These are phyloP conservation scores for Fusarium sp. DNA, from an alignment of 2,329 filamentous ascomycete species.

Conservation along the genomic window DNA sequence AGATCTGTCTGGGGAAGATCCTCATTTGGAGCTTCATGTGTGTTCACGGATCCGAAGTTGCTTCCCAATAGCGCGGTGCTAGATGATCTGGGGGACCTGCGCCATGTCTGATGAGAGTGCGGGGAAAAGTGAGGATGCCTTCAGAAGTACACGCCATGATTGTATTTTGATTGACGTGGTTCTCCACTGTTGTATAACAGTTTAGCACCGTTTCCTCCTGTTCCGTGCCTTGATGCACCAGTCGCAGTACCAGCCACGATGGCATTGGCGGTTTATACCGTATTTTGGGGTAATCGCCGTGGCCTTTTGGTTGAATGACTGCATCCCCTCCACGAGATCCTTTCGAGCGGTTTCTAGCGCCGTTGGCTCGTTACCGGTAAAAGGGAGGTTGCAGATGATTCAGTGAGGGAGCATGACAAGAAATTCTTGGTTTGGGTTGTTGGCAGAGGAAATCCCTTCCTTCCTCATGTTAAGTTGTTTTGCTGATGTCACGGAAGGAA, in stretches of 20 bases:
- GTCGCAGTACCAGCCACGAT: neutral
- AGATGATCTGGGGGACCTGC: conserved; percentile 28
- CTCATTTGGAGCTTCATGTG: conserved; percentile 25
- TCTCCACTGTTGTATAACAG: conserved; percentile 16
- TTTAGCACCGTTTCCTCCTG: neutral
- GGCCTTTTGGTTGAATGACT: neutral
- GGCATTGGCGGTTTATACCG: conserved; percentile 10
- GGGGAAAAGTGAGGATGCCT: conserved; percentile 26
- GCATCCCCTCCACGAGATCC: conserved; percentile 32
- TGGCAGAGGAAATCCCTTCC: conserved; percentile 8
- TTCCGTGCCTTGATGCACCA: neutral
- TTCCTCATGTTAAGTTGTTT: neutral
- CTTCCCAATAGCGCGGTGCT: conserved; percentile 30
- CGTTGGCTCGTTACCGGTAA: conserved; percentile 37
- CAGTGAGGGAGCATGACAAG: conserved; percentile 1
- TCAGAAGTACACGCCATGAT: conserved; percentile 11
- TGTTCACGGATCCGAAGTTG: conserved; percentile 37
- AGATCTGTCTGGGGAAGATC: conserved; percentile 28
- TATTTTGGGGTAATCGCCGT: conserved; percentile 22
- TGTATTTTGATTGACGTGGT: neutral
- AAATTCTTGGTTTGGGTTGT: conserved; percentile 9
- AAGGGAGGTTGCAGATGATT: conserved; percentile 40
- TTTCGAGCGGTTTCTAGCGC: conserved; percentile 42
- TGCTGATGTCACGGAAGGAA: conserved; percentile 11
- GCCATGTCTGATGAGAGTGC: conserved; percentile 24